Evolutionary conservation across 371 early-diverging fungal genomes (phyloP), one percentile per base, ranked within the genome.

Genomic region (Entomophthora muscae): DNA sequence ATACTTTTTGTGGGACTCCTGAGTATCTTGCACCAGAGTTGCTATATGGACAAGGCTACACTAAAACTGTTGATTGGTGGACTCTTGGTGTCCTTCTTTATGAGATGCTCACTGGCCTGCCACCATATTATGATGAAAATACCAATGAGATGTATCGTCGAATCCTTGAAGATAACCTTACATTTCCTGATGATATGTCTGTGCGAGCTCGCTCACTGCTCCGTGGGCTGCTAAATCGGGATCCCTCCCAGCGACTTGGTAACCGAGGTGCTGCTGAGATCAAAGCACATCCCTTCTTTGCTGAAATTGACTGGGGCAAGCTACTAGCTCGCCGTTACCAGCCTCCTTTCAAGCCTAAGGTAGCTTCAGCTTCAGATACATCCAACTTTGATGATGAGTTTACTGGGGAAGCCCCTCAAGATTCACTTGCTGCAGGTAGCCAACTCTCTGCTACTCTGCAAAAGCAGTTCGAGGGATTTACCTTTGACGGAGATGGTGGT

Each of bases 21-120:
- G 99, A 98, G 73, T 99, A 94, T 72, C 86, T 99, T 70, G 98
- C 99, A 5, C 99, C 99, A 1, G 99, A 99, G 70, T 70, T 98
- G 31, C 73, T 98, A 26, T 67, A 85, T 27, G 91, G 90, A 30
- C 82, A 93, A 65, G 94, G 93, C 57, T 98, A 98, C 77, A 93
- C 94, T 22, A 91, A 89, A 70, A 76, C 81, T 1, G 95, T 93
- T 2, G 99, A 99, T 73, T 94, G 97, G 93, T 99, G 98, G 98
- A 90, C 95, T 12, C 76, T 97, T 52, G 99, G 98, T 42, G 91
- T 98, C 42, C 76, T 97, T 53, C 76, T 98, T 27, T 98, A 90
- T 75, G 96, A 98, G 71, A 91, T 98, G 92, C 72, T 95, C 73
- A 84, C 89, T 12, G 95, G 95, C 3, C 77, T 93, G 53, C 95